These are phyloP conservation scores for Boeremia lycopersici DNA, from an alignment of 2,329 filamentous ascomycete genomes.

Conservation along the genomic window DNA sequence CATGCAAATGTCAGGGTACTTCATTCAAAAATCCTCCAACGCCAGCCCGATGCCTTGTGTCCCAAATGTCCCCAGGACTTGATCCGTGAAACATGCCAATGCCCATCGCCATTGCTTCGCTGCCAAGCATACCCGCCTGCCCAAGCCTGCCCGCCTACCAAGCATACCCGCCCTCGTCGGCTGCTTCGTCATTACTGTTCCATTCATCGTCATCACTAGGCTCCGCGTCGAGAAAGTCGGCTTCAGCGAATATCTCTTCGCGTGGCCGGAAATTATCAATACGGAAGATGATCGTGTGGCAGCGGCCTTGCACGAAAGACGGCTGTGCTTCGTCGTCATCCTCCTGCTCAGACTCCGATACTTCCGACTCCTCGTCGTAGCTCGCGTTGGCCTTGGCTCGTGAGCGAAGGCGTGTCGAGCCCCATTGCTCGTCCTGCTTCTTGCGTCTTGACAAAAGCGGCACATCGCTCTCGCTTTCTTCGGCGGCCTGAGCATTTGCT, in stretches of 20 bases:
- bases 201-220: constrained; percentile 62
- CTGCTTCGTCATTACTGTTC: constrained; percentile 62
- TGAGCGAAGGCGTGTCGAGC: constrained; percentile 37
- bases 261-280: constrained; percentile 78
- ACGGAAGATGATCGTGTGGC: constrained; percentile 70
- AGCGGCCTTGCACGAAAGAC: constrained; percentile 68
- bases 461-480: constrained; percentile 36
- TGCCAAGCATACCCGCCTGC: constrained; percentile 41
- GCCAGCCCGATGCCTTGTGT: constrained; percentile 25
- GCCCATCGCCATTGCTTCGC: constrained; percentile 1
- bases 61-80: not conserved
- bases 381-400: constrained; percentile 32
- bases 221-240: constrained; percentile 72
- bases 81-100: not conserved
- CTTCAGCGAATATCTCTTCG: constrained; percentile 71
- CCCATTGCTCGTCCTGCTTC: constrained; percentile 36
- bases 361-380: constrained; percentile 39
- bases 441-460: constrained; percentile 30
- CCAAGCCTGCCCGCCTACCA: constrained; percentile 33
- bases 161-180: constrained; percentile 46
- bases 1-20: constrained; percentile 18
- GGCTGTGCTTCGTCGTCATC: constrained; percentile 24
- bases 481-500: constrained; percentile 3
- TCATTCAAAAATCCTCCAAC: constrained; percentile 17
- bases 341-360: constrained; percentile 29